Percentiles rank a stretch among this genome's conserved stretches.
phyloP scores from a whole-genome alignment of 305 asterid species.

The Fraxinus floribunda region DNA sequence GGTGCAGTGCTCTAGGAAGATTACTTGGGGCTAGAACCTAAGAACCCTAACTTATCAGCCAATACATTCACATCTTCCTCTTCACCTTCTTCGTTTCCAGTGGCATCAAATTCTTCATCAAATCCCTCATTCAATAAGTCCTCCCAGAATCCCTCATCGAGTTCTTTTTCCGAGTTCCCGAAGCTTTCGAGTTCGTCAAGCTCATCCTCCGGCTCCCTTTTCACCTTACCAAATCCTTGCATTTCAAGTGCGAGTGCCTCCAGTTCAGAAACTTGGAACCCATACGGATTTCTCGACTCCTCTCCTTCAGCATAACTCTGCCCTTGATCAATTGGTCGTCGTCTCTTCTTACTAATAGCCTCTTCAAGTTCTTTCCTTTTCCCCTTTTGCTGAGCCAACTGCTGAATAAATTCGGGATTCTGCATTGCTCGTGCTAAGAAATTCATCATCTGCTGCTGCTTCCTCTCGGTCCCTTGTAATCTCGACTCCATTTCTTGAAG shows the following conservation, averaged over 20 bases:
- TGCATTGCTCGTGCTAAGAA: constrained; percentile 46
- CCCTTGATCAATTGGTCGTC: constrained; percentile 36
- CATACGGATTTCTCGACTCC: constrained; percentile 15
- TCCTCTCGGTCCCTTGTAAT: constrained; percentile 40
- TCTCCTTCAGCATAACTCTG: constrained; percentile 6
- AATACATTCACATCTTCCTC: constrained; percentile 54
- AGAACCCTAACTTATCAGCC: constrained; percentile 57
- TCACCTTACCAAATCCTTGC: constrained; percentile 41
- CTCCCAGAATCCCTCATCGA: constrained; percentile 48
- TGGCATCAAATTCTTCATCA: constrained; percentile 20
- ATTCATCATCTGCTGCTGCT: constrained; percentile 49
- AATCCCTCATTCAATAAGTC: constrained; percentile 36
- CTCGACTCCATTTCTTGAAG: constrained; percentile 36
- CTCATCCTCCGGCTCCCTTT: constrained; percentile 25
- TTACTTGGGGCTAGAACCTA: constrained; percentile 45
- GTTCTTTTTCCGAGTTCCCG: constrained; percentile 21
- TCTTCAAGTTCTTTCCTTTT: constrained; percentile 40
- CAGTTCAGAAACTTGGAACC: constrained; percentile 35
- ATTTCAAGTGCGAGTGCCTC: constrained; percentile 49
- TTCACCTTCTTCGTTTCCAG: constrained; percentile 24
- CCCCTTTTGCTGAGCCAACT: constrained; percentile 37
- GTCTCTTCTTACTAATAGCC: constrained; percentile 34
- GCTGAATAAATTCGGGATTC: constrained; percentile 41
- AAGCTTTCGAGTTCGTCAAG: constrained; percentile 16
- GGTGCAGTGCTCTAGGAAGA: neutral